Conservation (phyloP, 345 rosid species). For the Citrus trifoliata region DNA sequence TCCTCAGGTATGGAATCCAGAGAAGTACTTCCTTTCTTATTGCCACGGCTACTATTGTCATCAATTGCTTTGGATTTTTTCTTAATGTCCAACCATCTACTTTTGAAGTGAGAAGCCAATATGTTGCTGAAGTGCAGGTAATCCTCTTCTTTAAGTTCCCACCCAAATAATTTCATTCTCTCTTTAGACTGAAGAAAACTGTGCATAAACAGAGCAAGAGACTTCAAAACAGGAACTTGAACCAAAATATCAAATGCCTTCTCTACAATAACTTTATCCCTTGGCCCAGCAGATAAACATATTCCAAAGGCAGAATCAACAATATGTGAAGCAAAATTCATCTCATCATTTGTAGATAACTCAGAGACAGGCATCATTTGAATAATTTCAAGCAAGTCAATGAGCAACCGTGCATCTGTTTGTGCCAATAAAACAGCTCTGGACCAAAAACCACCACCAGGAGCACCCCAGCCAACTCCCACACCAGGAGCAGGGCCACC, state of each 20-base stretch:
- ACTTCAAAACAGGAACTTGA: conserved; percentile 52
- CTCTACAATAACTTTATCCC: conserved; percentile 53
- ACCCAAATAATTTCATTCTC: conserved; percentile 30
- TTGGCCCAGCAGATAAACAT: conserved; percentile 66
- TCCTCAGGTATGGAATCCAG: conserved; percentile 83
- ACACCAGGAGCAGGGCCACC: conserved; percentile 94
- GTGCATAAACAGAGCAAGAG: conserved; percentile 36
- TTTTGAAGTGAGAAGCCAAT: conserved; percentile 66
- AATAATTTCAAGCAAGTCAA: conserved; percentile 50
- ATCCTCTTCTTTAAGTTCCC: conserved; percentile 51
- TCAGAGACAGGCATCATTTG: conserved; percentile 21
- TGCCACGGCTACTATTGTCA: conserved; percentile 13
- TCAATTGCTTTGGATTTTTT: conserved; percentile 41
- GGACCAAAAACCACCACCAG: conserved; percentile 93
- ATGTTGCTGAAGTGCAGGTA: conserved; percentile 42
- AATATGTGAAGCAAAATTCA: conserved; percentile 26
- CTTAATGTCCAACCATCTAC: conserved; percentile 65
- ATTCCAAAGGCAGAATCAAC: conserved; percentile 55
- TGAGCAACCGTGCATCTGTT: conserved; percentile 56
- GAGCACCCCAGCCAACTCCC: conserved; percentile 92
- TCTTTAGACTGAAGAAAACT: conserved; percentile 36
- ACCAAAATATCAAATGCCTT: conserved; percentile 61
- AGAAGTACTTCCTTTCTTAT: conserved; percentile 31
- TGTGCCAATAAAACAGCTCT: conserved; percentile 56
- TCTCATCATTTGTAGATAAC: conserved; percentile 29